Conservation (phyloP, 352 stramenopile species). For the Lagenidium giganteum region DNA sequence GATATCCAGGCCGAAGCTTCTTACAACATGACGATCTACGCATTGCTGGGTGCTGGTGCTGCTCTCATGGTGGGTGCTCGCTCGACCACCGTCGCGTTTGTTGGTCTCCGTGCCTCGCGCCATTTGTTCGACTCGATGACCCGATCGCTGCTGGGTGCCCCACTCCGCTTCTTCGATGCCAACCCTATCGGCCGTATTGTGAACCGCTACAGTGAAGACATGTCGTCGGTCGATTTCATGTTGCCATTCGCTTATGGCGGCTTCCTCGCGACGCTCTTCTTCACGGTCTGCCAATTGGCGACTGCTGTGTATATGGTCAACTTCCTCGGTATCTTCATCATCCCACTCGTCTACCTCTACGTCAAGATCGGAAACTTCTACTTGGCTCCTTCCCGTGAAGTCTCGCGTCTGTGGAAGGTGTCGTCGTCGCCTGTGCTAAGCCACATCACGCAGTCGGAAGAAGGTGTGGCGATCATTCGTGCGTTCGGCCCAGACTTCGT, state of each 20-base stretch:
- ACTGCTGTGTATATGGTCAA: slow-evolving; percentile 75
- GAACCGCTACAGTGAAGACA: slow-evolving; percentile 83
- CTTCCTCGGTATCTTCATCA: slow-evolving; percentile 64
- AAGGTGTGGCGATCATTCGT: slow-evolving; percentile 26
- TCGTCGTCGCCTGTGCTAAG: slow-evolving; percentile 38
- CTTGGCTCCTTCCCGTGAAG: slow-evolving; percentile 35
- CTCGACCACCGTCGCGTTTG: slow-evolving; percentile 14
- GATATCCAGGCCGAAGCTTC: no score
- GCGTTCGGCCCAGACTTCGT: slow-evolving; percentile 26
- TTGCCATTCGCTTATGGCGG: slow-evolving; percentile 21
- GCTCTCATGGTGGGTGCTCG: slow-evolving; percentile 26
- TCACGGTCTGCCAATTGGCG: slow-evolving; percentile 61
- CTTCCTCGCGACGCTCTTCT: slow-evolving; percentile 53
- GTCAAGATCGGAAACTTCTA: slow-evolving; percentile 35
- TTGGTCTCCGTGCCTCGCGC: slow-evolving; percentile 20
- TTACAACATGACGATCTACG: slow-evolving; percentile 23
- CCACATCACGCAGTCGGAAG: slow-evolving; percentile 18
- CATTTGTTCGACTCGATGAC: slow-evolving; percentile 80
- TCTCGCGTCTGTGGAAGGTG: slow-evolving; percentile 28
- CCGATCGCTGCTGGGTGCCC: slow-evolving; percentile 60
- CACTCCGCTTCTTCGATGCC: slow-evolving; percentile 86
- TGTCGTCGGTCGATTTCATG: slow-evolving; percentile 84
- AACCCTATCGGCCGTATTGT: slow-evolving; percentile 85
- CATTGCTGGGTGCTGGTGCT: slow-evolving; percentile 3
- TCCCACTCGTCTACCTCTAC: slow-evolving; percentile 85